These are phyloP conservation scores for Penicillium sp. DNA, from an alignment of 2,329 filamentous ascomycete species.

Conservation along the genomic window DNA sequence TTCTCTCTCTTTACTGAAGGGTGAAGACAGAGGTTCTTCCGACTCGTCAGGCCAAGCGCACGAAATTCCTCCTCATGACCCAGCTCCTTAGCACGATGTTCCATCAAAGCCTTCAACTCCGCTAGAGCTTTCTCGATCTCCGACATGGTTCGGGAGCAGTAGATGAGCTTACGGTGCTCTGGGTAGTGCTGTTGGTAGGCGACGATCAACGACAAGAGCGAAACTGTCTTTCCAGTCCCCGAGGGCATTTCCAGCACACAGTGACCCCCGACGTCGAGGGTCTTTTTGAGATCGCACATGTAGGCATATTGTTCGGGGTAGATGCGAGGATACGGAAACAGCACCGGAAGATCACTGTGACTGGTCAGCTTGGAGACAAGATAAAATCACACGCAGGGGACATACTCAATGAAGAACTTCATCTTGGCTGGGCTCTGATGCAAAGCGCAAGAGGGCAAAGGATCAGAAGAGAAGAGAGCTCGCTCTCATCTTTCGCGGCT, in stretches of 20 bases:
- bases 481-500: constrained; percentile 13
- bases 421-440: constrained; percentile 48
- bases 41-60: constrained; percentile 86
- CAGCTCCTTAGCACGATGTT: constrained; percentile 85
- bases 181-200: constrained; percentile 94
- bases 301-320: constrained; percentile 74
- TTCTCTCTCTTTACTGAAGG: constrained; percentile 96
- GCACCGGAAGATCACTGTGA: constrained; percentile 61
- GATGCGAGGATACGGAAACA: constrained; percentile 72
- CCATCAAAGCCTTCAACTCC: constrained; percentile 90
- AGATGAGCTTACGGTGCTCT: constrained; percentile 92
- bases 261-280: constrained; percentile 89
- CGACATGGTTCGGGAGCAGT: constrained; percentile 99
- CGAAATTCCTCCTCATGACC: constrained; percentile 90
- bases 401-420: constrained; percentile 76
- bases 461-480: constrained; percentile 10
- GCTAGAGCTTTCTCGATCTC: constrained; percentile 97
- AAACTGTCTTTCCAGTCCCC: constrained; percentile 96
- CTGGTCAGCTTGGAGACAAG: constrained; percentile 8
- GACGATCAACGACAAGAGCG: constrained; percentile 88
- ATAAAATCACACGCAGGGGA: constrained; percentile 3
- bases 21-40: constrained; percentile 95
- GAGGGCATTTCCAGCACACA: constrained; percentile 99
- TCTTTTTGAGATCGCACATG: constrained; percentile 83
- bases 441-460: constrained; percentile 12